A percentile compares a stretch with the other conserved stretches of the same genome.
These are phyloP conservation scores for Arthrobotrys musiformis DNA, from an alignment of 2,329 filamentous ascomycete species.

Conservation along the genomic window DNA sequence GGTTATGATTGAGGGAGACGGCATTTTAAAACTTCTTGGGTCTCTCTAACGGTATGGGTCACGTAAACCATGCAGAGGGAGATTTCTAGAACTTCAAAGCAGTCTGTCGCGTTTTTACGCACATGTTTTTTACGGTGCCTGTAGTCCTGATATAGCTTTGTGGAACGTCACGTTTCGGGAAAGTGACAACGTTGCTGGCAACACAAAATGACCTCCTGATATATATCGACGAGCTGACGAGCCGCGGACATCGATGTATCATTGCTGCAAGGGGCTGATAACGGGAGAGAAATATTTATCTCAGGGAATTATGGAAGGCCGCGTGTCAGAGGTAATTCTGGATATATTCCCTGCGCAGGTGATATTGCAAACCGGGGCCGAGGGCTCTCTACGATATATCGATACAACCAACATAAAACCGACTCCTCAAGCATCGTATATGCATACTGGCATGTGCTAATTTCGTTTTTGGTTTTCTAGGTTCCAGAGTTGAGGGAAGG, in stretches of 20 bases:
- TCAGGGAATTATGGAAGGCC: not conserved
- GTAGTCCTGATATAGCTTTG: not conserved
- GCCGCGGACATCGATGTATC: not conserved
- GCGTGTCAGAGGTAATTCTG: not conserved
- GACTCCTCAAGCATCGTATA: not conserved
- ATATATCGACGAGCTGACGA: not conserved
- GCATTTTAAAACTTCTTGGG: slow-evolving; percentile 5
- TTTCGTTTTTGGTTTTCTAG: not conserved
- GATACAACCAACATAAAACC: slow-evolving; percentile 6
- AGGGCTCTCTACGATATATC: not conserved
- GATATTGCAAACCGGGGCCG: not conserved
- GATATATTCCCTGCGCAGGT: not conserved
- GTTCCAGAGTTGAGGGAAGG: not conserved
- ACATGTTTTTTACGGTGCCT: not conserved
- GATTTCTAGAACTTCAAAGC: slow-evolving; percentile 32
- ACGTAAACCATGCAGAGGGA: slow-evolving; percentile 28
- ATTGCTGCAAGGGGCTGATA: not conserved
- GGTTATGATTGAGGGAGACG: slow-evolving; percentile 12
- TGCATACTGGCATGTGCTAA: not conserved
- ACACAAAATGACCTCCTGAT: slow-evolving; percentile 27
- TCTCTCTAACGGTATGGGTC: slow-evolving; percentile 11
- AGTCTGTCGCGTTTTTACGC: slow-evolving; percentile 8
- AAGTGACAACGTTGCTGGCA: slow-evolving; percentile 48
- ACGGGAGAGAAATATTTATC: not conserved
- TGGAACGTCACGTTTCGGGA: slow-evolving; percentile 38